These are phyloP conservation scores for Melampsora americana DNA, from an alignment of 1,284 basidiomycete genomes.

Conservation along the genomic window DNA sequence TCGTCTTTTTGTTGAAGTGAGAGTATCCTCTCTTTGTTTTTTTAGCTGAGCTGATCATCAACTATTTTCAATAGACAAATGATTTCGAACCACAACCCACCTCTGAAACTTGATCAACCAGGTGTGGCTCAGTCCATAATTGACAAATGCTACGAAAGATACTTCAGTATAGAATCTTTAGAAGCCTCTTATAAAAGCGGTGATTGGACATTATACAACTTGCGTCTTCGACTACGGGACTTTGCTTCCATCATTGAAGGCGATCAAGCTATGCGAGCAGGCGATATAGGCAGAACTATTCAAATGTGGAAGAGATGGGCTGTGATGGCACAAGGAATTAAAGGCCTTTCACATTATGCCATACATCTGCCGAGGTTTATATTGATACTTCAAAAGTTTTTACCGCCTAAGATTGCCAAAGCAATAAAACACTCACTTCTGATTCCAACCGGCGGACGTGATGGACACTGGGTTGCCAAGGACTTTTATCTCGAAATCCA, in stretches of 20 bases:
- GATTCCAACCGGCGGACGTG: slow-evolving; percentile 4
- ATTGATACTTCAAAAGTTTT: not conserved
- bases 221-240: not conserved
- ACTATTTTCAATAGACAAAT: too few relatives aligned
- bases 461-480: slow-evolving; percentile 9
- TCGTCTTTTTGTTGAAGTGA: not conserved
- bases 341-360: not conserved
- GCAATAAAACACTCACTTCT: slow-evolving; percentile 7
- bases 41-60: not conserved
- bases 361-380: not conserved
- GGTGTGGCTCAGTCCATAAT: not conserved
- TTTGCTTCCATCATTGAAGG: not conserved
- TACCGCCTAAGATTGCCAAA: not conserved
- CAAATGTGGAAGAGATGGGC: slow-evolving; percentile 18
- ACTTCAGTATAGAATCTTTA: not conserved
- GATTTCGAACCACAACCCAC: not conserved
- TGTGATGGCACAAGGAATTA: slow-evolving; percentile 26
- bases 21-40: not conserved
- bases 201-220: not conserved
- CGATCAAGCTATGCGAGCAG: slow-evolving; percentile 6
- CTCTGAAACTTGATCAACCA: not conserved
- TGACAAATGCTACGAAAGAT: not conserved
- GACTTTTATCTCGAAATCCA: slow-evolving; percentile 19
- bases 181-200: not conserved
- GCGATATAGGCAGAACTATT: slow-evolving; percentile 8